Conservation (phyloP, 495 filamentous ascomycete genomes). For the Xylaria castorea region DNA sequence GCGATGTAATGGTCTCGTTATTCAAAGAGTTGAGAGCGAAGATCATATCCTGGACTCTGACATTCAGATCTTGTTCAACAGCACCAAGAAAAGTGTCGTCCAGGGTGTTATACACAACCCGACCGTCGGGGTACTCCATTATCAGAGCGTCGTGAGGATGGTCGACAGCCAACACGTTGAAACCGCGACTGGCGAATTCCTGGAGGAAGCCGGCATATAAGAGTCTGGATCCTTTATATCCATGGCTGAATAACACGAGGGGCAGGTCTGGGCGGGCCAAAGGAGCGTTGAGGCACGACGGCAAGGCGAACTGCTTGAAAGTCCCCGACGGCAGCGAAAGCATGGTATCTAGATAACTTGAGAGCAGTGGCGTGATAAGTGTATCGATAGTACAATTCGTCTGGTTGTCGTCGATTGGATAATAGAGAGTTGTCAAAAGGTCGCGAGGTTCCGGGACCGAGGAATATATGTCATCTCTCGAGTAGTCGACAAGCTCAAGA, state of each 20-base stretch:
- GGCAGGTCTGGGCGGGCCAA: constrained; percentile 26
- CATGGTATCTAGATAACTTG: background rate
- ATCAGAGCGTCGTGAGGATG: constrained; percentile 55
- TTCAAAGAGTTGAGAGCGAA: constrained; percentile 48
- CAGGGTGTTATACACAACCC: constrained; percentile 32
- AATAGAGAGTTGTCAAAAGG: constrained; percentile 45
- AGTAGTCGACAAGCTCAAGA: constrained; percentile 38
- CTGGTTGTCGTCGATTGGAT: constrained; percentile 36
- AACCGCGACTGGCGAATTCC: constrained; percentile 57
- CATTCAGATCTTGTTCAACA: constrained; percentile 27
- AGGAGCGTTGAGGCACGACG: constrained; percentile 24
- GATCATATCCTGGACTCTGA: constrained; percentile 44
- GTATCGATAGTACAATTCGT: constrained; percentile 25
- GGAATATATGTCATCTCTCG: constrained; percentile 39
- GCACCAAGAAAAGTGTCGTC: constrained; percentile 17
- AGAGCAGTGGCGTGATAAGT: constrained; percentile 12
- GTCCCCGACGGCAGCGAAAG: constrained; percentile 16
- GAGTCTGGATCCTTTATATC: constrained; percentile 36
- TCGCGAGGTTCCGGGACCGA: constrained; percentile 33
- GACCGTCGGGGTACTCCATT: constrained; percentile 60
- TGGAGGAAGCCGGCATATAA: constrained; percentile 52
- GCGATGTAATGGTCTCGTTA: constrained; percentile 26
- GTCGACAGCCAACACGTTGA: constrained; percentile 57
- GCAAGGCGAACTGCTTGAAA: constrained; percentile 21
- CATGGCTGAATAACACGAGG: constrained; percentile 52